Evolutionary conservation across 2,329 filamentous ascomycete genomes (phyloP).

Genomic region (Cercospora brassicicola): DNA sequence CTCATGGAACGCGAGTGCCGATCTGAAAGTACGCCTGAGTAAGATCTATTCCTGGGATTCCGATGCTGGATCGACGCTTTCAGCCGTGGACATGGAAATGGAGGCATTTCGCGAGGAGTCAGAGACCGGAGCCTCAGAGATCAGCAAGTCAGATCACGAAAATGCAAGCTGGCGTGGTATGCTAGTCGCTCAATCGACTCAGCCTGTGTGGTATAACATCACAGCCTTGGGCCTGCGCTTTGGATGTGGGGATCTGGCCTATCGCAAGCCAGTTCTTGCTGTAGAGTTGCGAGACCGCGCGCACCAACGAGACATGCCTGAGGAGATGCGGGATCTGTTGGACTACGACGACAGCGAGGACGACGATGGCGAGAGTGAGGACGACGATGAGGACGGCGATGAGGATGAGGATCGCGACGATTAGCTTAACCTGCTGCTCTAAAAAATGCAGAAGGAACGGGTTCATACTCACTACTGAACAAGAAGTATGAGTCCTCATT

Average conservation of each 20-base stretch:
- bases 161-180: background rate
- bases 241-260: background rate
- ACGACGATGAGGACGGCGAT: background rate
- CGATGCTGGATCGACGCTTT: too few species aligned
- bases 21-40: background rate
- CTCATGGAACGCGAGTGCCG: too few species aligned
- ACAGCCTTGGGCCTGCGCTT: background rate
- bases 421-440: background rate
- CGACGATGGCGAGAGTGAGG: background rate
- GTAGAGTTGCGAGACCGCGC: background rate
- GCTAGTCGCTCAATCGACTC: background rate
- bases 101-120: too few species aligned
- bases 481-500: background rate
- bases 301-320: background rate
- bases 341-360: background rate
- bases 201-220: background rate
- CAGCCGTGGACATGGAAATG: too few species aligned
- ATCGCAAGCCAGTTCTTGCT: background rate
- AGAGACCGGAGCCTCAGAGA: too few species aligned
- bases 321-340: background rate
- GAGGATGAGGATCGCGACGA: background rate
- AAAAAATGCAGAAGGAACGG: too few species aligned
- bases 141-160: background rate
- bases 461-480: too few species aligned
- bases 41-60: too few species aligned